Evolutionary conservation across 2,329 filamentous ascomycete genomes (phyloP).

Genomic region (Venturia nashicola): DNA sequence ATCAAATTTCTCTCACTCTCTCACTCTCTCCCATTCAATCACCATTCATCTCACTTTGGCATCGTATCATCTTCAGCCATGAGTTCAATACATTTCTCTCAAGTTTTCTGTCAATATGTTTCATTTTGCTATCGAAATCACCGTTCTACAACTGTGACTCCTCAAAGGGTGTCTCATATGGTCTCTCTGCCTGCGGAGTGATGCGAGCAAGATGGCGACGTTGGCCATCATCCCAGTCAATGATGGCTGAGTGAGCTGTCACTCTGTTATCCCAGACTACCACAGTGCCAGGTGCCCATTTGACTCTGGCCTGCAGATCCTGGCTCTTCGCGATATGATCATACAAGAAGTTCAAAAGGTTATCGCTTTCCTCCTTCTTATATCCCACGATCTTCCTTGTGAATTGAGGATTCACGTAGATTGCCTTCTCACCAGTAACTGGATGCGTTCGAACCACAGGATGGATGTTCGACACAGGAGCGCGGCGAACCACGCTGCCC

Average conservation of each 20-base stretch:
- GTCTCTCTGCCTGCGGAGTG: constrained; percentile 69
- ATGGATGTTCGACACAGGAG: constrained; percentile 62
- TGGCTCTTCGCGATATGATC: constrained; percentile 61
- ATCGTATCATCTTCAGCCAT: background rate
- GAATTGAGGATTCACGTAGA: constrained; percentile 78
- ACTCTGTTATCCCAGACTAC: constrained; percentile 73
- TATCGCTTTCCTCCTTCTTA: constrained; percentile 79
- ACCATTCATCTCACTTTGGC: background rate
- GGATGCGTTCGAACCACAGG: constrained; percentile 74
- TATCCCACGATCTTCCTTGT: constrained; percentile 69
- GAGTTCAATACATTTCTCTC: background rate
- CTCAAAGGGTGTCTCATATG: constrained; percentile 51
- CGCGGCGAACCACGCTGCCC: constrained; percentile 60
- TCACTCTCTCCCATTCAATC: too few species aligned
- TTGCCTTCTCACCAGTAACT: constrained; percentile 68
- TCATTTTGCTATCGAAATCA: background rate
- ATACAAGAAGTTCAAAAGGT: constrained; percentile 63
- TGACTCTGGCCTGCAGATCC: constrained; percentile 62
- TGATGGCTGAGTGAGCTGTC: constrained; percentile 63
- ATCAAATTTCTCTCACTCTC: background rate
- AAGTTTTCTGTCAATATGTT: background rate
- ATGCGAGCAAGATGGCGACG: constrained; percentile 69
- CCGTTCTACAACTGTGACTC: constrained; percentile 10
- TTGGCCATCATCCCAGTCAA: constrained; percentile 73
- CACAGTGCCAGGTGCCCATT: constrained; percentile 69